Evolutionary conservation across 1,284 basidiomycete genomes (phyloP), one percentile per base, ranked within the genome.

Genomic region (Somion occarium): DNA sequence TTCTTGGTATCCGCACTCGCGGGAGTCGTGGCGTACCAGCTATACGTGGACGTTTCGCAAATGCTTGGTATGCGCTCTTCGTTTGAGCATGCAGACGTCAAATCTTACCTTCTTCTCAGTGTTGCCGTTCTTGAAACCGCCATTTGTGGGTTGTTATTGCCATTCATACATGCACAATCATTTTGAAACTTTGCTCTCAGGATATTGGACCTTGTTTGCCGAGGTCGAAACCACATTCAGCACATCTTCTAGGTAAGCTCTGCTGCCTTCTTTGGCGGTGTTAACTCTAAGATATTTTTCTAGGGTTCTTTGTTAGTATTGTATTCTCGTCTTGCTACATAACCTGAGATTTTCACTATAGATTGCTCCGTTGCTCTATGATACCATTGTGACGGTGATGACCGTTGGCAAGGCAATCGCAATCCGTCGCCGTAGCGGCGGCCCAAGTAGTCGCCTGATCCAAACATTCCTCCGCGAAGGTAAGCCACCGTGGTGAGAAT

Each of bases 381-480:
- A 90, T 63, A 87, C 86, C 11, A 67, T 88, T 26, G 82, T 90
- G 53, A 90, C 87, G 2, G 73, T 78, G 52, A 87, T 90, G 79
- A 90, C 88, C 11, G 73, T 90, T 50, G 76, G 76, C 71, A 87
- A 88, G 61, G 85, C 87, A 26, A 77, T 88, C 62, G 71, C 74
- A 47, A 86, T 89, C 56, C 82, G 87, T 50, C 76, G 83, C 56
- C 78, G 77, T 53, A 85, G 79, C 56, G 86, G 85, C 38, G 82
- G 85, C n/a, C 79, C 83, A 26, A 87, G 79, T 60, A 89, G 85
- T 61, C 77, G 82, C 45, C 76, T 90, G 42, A 87, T 90, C 53
- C 87, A 89, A 63, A 90, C 88, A 22, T 89, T 89, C 67, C 71
- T 90, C 58, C 84, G 85, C 46, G 88, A 90, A 74, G 87, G 84